Percentiles rank a stretch among this genome's conserved stretches.
phyloP scores from a whole-genome alignment of 2,329 filamentous ascomycete genomes.

The Penicillium sp. region DNA sequence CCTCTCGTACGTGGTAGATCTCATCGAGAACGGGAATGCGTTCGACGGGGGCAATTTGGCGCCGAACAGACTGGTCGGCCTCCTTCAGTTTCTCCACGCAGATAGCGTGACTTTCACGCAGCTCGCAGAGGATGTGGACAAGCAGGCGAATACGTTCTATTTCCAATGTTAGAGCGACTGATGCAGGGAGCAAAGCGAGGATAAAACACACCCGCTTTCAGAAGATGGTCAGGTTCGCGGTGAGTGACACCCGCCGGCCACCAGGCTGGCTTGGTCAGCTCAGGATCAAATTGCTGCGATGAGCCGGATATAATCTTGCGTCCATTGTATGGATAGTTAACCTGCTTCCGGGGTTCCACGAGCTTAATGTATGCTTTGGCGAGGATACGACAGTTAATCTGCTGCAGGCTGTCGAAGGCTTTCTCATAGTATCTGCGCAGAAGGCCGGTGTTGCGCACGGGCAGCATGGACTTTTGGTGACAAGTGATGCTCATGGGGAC shows the following conservation, averaged over 20 bases:
- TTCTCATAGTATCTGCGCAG: conserved; percentile 28
- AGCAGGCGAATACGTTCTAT: conserved; percentile 34
- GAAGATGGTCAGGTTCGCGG: conserved; percentile 30
- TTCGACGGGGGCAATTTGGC: conserved; percentile 30
- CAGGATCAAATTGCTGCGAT: conserved; percentile 27
- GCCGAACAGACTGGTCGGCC: conserved; percentile 33
- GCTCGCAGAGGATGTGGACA: conserved; percentile 34
- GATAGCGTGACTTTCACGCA: conserved; percentile 30
- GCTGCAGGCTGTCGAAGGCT: conserved; percentile 27
- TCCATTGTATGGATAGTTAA: conserved; percentile 32
- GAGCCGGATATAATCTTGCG: conserved; percentile 26
- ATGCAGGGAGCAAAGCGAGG: no score
- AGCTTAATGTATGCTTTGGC: conserved; percentile 32
- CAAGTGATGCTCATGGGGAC: no score
- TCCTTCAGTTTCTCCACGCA: conserved; percentile 33
- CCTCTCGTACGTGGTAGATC: conserved; percentile 33
- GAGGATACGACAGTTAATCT: conserved; percentile 30
- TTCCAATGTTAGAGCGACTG: no score
- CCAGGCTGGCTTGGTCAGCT: conserved; percentile 30
- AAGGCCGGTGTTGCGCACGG: conserved; percentile 18
- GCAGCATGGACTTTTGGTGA: no score
- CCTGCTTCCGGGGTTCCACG: conserved; percentile 31
- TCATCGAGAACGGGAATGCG: conserved; percentile 34
- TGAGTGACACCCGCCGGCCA: conserved; percentile 30
- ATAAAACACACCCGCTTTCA: conserved; percentile 22